Percentiles rank a stretch among this genome's conserved stretches.
Evolutionary conservation across 768 basidiomycete species (phyloP).

Genomic region (Leccinellum albellum): DNA sequence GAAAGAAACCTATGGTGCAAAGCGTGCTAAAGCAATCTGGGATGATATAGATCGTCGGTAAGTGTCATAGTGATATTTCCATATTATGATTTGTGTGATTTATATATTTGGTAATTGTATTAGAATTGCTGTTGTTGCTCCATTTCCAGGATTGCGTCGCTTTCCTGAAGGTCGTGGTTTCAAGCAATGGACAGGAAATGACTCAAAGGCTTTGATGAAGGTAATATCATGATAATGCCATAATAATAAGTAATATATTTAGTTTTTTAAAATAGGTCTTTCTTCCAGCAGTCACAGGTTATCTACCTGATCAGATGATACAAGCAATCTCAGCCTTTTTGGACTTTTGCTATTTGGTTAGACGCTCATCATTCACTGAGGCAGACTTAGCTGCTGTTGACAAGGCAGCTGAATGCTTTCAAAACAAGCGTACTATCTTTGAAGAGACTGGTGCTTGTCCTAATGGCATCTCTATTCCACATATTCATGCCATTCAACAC

Average conservation of each 20-base stretch:
- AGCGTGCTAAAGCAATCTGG: neutral
- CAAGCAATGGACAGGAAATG: neutral
- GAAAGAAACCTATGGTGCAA: neutral
- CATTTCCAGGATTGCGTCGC: neutral
- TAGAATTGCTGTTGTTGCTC: neutral
- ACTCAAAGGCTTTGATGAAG: neutral
- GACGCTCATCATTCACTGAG: neutral
- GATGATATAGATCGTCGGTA: neutral
- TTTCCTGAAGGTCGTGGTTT: neutral
- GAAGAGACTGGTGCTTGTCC: neutral
- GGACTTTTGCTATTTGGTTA: neutral
- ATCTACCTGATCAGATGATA: neutral
- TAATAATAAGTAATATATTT: neutral
- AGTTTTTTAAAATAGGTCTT: neutral
- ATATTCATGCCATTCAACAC: neutral
- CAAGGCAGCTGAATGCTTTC: neutral
- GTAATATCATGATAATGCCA: neutral
- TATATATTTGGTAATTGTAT: neutral
- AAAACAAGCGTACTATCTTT: neutral
- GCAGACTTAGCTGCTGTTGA: neutral
- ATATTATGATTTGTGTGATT: neutral
- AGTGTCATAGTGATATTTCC: neutral
- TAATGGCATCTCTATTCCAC: neutral
- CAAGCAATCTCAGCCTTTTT: neutral
- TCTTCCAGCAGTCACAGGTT: neutral